These are phyloP conservation scores for Mesembryanthemum crystallinum DNA, from an alignment of 148 eudicot genomes.

Conservation along the genomic window DNA sequence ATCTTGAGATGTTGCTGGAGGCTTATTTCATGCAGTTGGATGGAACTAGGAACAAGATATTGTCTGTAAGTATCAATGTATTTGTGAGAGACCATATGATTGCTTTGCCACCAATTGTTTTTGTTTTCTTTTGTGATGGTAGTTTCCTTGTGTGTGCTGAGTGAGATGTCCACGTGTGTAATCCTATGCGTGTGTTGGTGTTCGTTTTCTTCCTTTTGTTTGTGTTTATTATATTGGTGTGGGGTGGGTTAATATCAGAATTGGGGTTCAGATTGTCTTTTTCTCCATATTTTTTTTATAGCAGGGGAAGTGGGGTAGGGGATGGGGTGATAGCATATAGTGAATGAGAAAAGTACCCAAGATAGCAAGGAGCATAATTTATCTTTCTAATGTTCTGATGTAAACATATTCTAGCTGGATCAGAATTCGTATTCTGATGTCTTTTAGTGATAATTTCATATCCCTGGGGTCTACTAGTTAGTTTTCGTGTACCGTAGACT, in stretches of 20 bases:
- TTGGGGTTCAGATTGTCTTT: no score
- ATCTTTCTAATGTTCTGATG: background rate
- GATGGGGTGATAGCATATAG: no score
- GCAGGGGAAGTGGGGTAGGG: no score
- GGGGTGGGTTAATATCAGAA: no score
- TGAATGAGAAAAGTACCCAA: background rate
- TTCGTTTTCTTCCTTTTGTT: no score
- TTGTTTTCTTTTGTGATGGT: background rate
- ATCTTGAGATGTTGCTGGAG: constrained; percentile 92
- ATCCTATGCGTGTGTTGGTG: no score
- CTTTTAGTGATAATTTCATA: background rate
- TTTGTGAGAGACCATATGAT: background rate
- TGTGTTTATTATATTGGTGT: no score
- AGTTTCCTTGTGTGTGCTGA: background rate
- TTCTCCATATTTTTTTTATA: no score
- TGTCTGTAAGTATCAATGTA: constrained; percentile 61
- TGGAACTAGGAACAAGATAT: constrained; percentile 87
- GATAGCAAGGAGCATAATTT: background rate
- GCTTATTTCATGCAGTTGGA: constrained; percentile 97
- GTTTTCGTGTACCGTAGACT: background rate
- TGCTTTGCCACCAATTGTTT: background rate
- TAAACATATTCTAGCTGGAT: background rate
- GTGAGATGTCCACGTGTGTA: background rate
- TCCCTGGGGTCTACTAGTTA: background rate
- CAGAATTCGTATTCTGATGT: background rate